Base-by-base conservation (phyloP, 202 grass and related monocot species). In the Setaria viridis region DNA sequence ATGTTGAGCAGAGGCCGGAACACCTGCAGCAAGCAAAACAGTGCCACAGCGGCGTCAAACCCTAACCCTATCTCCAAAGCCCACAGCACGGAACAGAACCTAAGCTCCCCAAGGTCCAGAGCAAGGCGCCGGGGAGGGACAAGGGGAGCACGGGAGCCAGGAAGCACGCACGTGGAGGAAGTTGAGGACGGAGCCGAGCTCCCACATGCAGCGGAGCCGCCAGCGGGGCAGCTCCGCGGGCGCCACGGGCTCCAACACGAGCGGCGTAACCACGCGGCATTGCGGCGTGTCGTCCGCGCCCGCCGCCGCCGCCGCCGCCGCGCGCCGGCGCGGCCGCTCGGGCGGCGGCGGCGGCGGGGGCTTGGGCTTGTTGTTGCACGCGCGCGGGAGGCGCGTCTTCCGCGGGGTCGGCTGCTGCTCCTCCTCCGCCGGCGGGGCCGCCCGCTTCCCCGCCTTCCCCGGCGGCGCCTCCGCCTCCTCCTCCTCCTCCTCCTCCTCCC, bases 151-250 rank as follows among this genome's bases (percentile, higher is more conserved):
- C 8, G 15, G 9, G 35, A 37, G 11, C 29, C 29, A 55, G 46
- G 39, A 6, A 73, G 69, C 80, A 57, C 94, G 85, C 89, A 99
- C 97, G 87, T 99, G 85, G 84, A 99, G 89, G 77, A 99, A 99
- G 92, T 97, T 91, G 88, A 99, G 97, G 35, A 99, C 85, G 63
- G 97, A 91, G 59, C 87, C 93, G 74, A 99, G 90, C 88, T 99
- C 92, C 97, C 97, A 99, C 97, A 99, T 99, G 77, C 92, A 92
- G 62, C 94, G 87, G 77, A 99, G 92, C 64, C 71, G 85, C 90
- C 92, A 94, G 20, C 71, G 88, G 4, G 97, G 91, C 19, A 88
- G 77, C 59, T 99, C 90, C 4, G 91, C 88, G 4, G 92, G 97
- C 55, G 86, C 87, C 25, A 81, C 87, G 41, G 94, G 90, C 87